Evolutionary conservation across 441 rosid genomes (phyloP).

Genomic region (Populus hybrid): DNA sequence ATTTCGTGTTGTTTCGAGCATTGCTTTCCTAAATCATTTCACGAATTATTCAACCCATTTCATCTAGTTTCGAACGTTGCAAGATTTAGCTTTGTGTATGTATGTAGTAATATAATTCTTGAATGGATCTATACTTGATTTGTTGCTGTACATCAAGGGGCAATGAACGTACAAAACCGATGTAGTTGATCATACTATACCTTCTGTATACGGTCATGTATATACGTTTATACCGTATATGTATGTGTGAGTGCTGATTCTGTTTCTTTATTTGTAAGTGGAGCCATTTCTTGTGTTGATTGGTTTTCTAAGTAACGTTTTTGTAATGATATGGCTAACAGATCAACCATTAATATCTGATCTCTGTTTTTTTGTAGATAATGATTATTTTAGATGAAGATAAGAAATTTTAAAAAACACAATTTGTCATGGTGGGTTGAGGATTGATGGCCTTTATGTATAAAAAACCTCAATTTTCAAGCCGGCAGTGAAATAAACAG

Average conservation of each 20-base stretch:
- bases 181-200: neutral
- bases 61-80: too few relatives aligned
- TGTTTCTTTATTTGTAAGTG: neutral
- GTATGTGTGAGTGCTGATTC: neutral
- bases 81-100: neutral
- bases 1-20: neutral
- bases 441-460: neutral
- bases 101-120: neutral
- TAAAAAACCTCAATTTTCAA: neutral
- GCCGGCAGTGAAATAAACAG: neutral
- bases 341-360: neutral
- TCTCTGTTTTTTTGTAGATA: neutral
- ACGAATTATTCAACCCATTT: neutral
- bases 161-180: neutral
- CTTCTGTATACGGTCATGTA: neutral
- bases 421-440: neutral
- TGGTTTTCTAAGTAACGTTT: neutral
- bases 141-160: neutral
- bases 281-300: neutral
- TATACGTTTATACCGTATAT: neutral
- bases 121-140: neutral
- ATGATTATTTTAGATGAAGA: neutral
- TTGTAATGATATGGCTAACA: neutral
- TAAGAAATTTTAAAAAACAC: neutral
- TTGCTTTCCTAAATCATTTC: neutral